These are phyloP conservation scores for Termitomyces bulborhizus DNA, from an alignment of 768 basidiomycete genomes.

Conservation along the genomic window DNA sequence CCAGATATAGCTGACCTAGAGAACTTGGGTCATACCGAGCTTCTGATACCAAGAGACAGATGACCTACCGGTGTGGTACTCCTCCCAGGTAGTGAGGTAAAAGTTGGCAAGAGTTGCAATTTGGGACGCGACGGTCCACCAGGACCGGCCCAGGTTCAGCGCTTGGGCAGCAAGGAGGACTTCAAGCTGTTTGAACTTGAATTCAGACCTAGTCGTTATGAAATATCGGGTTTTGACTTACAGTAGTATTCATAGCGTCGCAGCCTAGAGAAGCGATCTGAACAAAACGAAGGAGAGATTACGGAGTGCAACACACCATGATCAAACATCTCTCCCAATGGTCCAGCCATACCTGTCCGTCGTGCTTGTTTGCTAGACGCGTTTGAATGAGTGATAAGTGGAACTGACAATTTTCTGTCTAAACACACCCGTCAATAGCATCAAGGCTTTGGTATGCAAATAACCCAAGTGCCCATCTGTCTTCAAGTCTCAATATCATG, in stretches of 20 bases:
- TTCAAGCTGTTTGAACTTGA: constrained; percentile 55
- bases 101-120: constrained; percentile 72
- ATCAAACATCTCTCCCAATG: constrained; percentile 96
- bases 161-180: constrained; percentile 78
- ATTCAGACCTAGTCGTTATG: not conserved
- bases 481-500: not conserved
- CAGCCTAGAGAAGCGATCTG: constrained; percentile 47
- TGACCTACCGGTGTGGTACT: constrained; percentile 76
- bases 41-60: not conserved
- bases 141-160: constrained; percentile 86
- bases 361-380: constrained; percentile 82
- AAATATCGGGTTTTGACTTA: constrained; percentile 22
- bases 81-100: constrained; percentile 77
- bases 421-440: constrained; percentile 75
- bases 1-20: constrained; percentile 81
- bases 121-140: constrained; percentile 95
- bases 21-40: not conserved
- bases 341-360: constrained; percentile 95
- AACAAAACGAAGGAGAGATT: not conserved
- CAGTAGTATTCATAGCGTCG: constrained; percentile 93
- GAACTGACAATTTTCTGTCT: not conserved
- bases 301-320: constrained; percentile 53
- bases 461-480: constrained; percentile 81
- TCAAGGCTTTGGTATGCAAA: constrained; percentile 91
- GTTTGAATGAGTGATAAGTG: constrained; percentile 3